Evolutionary conservation across 2,329 filamentous ascomycete genomes (phyloP).

Genomic region (Penicillium sp.): DNA sequence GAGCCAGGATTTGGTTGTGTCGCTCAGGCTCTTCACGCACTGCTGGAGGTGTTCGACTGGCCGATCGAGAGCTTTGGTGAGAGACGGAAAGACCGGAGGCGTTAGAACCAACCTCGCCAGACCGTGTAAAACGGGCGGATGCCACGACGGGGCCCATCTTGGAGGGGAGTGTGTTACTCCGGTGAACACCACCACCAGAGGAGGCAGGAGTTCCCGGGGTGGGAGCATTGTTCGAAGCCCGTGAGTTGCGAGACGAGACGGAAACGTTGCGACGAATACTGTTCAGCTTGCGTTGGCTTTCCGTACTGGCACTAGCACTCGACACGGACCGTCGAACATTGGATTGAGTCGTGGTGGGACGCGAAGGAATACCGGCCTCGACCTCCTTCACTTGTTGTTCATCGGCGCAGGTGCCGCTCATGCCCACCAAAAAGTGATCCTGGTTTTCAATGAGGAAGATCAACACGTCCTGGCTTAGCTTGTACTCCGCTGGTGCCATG

Average conservation of each 20-base stretch:
- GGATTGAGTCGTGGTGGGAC: constrained; percentile 35
- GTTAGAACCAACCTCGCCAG: constrained; percentile 49
- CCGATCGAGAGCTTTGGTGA: constrained; percentile 29
- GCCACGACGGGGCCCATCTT: constrained; percentile 74
- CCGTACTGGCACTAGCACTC: constrained; percentile 80
- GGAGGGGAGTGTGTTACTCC: constrained; percentile 90
- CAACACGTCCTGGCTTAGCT: constrained; percentile 90
- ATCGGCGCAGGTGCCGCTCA: constrained; percentile 98
- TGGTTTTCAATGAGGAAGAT: constrained; percentile 99
- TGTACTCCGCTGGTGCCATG: constrained; percentile 92
- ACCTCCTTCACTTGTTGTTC: constrained; percentile 66
- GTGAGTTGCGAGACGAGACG: constrained; percentile 78
- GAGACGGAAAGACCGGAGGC: constrained; percentile 33
- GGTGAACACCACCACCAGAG: constrained; percentile 56
- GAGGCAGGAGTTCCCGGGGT: constrained; percentile 61
- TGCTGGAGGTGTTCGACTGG: constrained; percentile 26
- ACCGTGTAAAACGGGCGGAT: constrained; percentile 61
- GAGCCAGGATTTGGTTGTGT: constrained; percentile 6
- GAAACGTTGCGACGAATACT: constrained; percentile 82
- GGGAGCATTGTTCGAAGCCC: constrained; percentile 65
- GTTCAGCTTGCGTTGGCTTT: constrained; percentile 74
- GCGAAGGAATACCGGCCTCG: constrained; percentile 59
- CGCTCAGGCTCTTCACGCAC: constrained; percentile 17
- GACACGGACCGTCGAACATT: constrained; percentile 70
- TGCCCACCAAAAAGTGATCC: constrained; percentile 95